Conservation (phyloP, 345 rosid species). For the Erucastrum elatum region DNA sequence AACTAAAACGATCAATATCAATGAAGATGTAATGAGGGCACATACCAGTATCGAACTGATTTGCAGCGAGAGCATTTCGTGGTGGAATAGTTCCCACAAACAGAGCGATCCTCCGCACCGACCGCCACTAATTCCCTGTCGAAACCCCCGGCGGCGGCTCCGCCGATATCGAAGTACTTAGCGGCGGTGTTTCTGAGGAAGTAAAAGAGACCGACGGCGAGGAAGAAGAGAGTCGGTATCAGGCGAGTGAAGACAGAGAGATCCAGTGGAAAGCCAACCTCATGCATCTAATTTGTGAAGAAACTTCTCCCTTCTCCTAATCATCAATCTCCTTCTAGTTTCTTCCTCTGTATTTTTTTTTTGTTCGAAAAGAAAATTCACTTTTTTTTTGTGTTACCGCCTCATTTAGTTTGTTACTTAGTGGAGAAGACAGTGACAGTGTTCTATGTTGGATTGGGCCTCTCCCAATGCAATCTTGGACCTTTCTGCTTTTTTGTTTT, state of each 20-base stretch:
- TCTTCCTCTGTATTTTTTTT: conserved; percentile 7
- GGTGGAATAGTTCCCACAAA: conserved; percentile 38
- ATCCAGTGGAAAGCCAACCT: conserved; percentile 68
- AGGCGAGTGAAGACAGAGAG: conserved; percentile 71
- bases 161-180: conserved; percentile 71
- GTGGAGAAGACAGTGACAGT: conserved; percentile 17
- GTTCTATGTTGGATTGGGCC: conserved; percentile 34
- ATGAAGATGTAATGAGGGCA: too few species aligned
- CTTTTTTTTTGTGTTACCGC: conserved; percentile 13
- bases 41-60: conserved; percentile 62
- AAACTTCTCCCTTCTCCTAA: conserved; percentile 1
- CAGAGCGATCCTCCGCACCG: conserved; percentile 30
- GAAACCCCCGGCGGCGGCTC: conserved; percentile 65
- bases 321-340: conserved; percentile 32
- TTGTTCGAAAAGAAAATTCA: not conserved
- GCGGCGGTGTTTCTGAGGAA: conserved; percentile 74
- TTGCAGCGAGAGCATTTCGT: conserved; percentile 62
- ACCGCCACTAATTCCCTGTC: conserved; percentile 33
- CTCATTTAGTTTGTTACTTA: conserved; percentile 27
- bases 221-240: conserved; percentile 50
- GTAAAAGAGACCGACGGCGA: conserved; percentile 59
- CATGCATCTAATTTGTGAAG: conserved; percentile 64
- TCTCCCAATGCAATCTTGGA: conserved; percentile 7
- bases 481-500: not conserved
- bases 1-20: too few species aligned